Conservation (phyloP, 495 filamentous ascomycete species). For the Friedmanniomyces simplex region DNA sequence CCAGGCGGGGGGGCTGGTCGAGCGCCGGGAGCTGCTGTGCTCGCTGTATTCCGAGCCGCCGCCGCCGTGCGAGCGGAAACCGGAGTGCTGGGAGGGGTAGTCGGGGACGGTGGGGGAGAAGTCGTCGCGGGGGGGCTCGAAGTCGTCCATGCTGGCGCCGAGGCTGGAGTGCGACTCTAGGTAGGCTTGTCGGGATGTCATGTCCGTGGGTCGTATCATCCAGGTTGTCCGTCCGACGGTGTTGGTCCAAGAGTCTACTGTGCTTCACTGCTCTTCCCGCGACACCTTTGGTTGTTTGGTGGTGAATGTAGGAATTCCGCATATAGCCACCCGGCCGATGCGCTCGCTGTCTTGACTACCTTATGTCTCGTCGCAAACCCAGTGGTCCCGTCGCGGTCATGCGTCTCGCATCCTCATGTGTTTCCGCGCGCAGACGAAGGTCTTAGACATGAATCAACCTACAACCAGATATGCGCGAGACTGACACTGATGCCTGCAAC, state of each 20-base stretch:
- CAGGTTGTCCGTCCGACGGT: background rate
- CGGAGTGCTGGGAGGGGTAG: conserved; percentile 64
- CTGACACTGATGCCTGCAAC: conserved; percentile 11
- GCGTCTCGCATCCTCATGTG: background rate
- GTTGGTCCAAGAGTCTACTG: background rate
- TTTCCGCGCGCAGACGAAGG: background rate
- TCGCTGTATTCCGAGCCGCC: conserved; percentile 30
- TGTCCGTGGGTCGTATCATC: conserved; percentile 1
- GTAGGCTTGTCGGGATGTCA: conserved; percentile 16
- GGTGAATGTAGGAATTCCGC: too few species aligned
- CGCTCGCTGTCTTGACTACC: too few species aligned
- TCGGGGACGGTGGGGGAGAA: conserved; percentile 39
- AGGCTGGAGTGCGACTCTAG: conserved; percentile 46
- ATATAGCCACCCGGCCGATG: too few species aligned
- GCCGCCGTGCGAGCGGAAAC: conserved; percentile 41
- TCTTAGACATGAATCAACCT: background rate
- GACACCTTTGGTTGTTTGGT: background rate
- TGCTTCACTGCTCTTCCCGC: background rate
- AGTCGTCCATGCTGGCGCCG: conserved; percentile 66
- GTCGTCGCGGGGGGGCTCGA: conserved; percentile 46
- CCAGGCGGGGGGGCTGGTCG: conserved; percentile 41
- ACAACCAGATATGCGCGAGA: conserved; percentile 1
- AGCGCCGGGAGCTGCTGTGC: conserved; percentile 33
- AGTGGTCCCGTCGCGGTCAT: conserved; percentile 2
- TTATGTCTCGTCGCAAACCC: background rate